phyloP scores from a whole-genome alignment of 352 stramenopile species.

The Saprolegnia diclina region DNA sequence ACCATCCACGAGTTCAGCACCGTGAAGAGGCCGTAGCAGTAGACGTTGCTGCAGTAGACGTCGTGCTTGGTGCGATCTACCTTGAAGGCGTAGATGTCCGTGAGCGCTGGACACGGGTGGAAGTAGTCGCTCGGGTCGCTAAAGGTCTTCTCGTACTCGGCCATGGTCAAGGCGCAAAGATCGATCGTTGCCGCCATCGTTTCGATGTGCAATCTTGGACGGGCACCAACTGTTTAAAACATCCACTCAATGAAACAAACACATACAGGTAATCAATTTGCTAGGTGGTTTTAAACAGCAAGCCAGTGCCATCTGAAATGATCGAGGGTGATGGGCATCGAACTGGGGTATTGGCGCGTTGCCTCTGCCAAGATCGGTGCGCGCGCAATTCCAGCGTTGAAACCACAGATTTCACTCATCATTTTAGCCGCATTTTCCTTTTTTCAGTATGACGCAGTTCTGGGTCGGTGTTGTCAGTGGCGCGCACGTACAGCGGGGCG shows the following conservation, averaged over 20 bases:
- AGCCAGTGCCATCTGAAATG: background rate
- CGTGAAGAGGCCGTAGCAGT: background rate
- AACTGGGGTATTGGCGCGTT: no score
- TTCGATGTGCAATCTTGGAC: background rate
- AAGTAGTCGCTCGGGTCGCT: background rate
- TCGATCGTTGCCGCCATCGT: background rate
- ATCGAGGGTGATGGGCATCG: background rate
- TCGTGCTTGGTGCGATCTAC: background rate
- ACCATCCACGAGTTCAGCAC: background rate
- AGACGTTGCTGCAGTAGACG: background rate
- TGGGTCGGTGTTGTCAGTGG: background rate
- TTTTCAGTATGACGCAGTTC: background rate
- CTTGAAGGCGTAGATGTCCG: background rate
- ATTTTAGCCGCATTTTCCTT: background rate
- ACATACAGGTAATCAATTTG: background rate
- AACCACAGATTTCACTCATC: background rate
- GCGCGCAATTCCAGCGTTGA: background rate
- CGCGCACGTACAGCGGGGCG: background rate
- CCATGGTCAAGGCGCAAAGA: background rate
- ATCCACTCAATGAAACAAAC: background rate
- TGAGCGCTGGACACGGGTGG: background rate
- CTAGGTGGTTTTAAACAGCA: background rate
- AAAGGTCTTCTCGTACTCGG: background rate
- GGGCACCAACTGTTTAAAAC: background rate
- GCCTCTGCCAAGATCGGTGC: background rate